Evolutionary conservation across 352 stramenopile species (phyloP).

Genomic region (Globisporangium barbulae): DNA sequence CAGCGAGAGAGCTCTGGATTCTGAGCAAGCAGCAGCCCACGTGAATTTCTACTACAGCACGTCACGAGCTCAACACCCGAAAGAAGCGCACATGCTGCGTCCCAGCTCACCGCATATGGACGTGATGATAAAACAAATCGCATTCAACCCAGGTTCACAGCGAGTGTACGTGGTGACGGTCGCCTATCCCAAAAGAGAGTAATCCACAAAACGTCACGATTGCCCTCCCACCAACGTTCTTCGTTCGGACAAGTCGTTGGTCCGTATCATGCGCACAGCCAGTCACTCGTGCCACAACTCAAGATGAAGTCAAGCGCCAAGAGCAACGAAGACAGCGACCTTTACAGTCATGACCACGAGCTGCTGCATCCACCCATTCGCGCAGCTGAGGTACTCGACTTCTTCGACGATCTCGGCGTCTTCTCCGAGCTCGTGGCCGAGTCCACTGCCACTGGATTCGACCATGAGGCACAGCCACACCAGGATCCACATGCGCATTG

Average conservation of each 20-base stretch:
- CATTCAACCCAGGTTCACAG: no score
- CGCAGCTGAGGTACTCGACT: not conserved
- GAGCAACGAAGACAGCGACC: not conserved
- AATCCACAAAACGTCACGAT: not conserved
- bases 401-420: constrained; percentile 10
- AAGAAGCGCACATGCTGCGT: no score
- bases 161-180: no score
- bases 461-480: no score
- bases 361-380: not conserved
- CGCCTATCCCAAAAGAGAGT: not conserved
- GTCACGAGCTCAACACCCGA: no score
- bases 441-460: not conserved
- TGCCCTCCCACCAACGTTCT: not conserved
- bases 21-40: not conserved
- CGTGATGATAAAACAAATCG: no score
- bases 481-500: not conserved
- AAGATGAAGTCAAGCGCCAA: not conserved
- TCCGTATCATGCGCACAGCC: not conserved
- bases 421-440: not conserved
- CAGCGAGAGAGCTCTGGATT: not conserved
- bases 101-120: no score
- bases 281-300: not conserved
- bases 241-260: not conserved
- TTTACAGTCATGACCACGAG: not conserved
- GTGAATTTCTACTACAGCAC: not conserved